A percentile compares a stretch with the other conserved stretches of the same genome.
These are phyloP conservation scores for Waltergamsia citrina DNA, from an alignment of 2,329 filamentous ascomycete species.

Conservation along the genomic window DNA sequence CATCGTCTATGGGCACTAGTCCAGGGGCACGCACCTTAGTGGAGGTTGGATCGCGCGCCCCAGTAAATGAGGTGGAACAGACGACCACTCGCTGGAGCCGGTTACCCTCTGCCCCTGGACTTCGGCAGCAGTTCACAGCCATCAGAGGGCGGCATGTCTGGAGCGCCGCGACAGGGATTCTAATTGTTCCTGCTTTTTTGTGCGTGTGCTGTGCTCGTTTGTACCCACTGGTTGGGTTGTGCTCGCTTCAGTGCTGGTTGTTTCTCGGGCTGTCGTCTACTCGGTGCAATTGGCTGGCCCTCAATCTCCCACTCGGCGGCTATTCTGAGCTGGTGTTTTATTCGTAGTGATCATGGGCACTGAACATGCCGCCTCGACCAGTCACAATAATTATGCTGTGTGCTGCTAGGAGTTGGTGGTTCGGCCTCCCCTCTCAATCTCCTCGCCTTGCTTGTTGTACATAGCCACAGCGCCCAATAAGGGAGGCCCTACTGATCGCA, in stretches of 20 bases:
- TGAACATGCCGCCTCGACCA: no score
- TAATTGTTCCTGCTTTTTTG: background rate
- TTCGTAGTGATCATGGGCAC: no score
- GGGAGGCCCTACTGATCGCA: background rate
- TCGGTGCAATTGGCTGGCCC: conserved; percentile 2
- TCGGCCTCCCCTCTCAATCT: conserved; percentile 1
- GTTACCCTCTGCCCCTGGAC: no score
- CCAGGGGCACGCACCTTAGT: conserved; percentile 5
- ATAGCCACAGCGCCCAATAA: background rate
- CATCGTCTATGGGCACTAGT: conserved; percentile 3
- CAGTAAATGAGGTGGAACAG: conserved; percentile 2
- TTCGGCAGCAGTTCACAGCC: background rate
- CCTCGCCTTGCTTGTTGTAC: no score
- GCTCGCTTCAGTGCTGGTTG: background rate
- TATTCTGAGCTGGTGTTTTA: no score
- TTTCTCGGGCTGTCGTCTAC: background rate
- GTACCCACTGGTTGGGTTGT: background rate
- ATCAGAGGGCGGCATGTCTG: no score
- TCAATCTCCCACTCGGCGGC: background rate
- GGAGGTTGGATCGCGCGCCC: conserved; percentile 1
- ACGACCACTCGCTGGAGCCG: conserved; percentile 1
- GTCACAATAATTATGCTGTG: no score
- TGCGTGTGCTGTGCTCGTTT: background rate
- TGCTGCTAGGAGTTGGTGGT: no score
- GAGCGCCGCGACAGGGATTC: background rate